Base-by-base conservation (phyloP, 495 filamentous ascomycete species). In the Aspergillus diversus region DNA sequence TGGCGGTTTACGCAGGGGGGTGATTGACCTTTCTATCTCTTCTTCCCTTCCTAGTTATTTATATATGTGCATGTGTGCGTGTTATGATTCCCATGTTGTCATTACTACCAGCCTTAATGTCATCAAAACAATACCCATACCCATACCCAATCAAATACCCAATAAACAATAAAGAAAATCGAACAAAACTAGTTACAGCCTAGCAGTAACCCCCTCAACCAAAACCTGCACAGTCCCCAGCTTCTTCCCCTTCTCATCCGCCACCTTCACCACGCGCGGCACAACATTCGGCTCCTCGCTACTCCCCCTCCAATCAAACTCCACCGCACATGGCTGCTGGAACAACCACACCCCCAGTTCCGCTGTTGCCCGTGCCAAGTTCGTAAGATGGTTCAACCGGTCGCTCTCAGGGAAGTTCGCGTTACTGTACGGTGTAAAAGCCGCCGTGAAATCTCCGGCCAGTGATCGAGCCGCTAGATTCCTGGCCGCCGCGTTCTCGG, bases 271-370 rank as follows among this genome's bases (percentile, higher is more conserved):
- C 3, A 71, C 61, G 12, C 60, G 37, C 13, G 72, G 72, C 13
- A 65, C 15, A 31, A 71, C 43, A 11, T 60, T 46, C 3, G 69
- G 31, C 33, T 66, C 55, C 27, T 48, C 55, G 5, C 6, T 6
- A 6, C 55, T 9, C 7, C 15, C 52, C 6, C 7, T 34, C 70
- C 70, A 75, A 2, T 57, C 39, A 52, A 70, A 70, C 9, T 63
- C 55, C 48, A 72, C 69, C 5, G 42, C 32, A 35, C 71, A 73
- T 17, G 71, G 73, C 46, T 75, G 73, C 17, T 59, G 37, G 47
- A 73, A 71, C 0, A 75, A 59, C 69, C 72, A 73, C 31, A 27
- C 35, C 4, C 73, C 73, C 9, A 71, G 60, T 1, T 73, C 61
- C 0, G 64, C 57, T 0, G 71, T 61, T 13, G 63, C 61, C 16